Evolutionary conservation across 371 early-diverging fungal genomes (phyloP).

Genomic region (Mortierella sp.): DNA sequence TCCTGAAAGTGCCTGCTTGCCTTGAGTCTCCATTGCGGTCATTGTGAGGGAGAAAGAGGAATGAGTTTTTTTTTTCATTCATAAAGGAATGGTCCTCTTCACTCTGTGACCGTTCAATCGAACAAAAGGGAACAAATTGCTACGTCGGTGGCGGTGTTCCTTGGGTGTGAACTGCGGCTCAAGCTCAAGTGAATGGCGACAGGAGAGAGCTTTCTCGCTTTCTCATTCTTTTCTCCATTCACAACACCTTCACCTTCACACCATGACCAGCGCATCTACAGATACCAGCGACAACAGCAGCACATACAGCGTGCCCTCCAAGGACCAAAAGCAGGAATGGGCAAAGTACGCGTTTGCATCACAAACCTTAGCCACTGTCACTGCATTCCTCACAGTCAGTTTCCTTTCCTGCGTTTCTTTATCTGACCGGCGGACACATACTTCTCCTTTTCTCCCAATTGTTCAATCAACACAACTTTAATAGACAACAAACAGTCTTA

Average conservation of each 20-base stretch:
- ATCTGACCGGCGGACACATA: not conserved
- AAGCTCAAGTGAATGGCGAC: not conserved
- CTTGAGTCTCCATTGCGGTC: conserved; percentile 1
- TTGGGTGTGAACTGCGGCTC: not conserved
- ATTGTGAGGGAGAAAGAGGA: not conserved
- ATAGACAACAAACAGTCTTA: conserved; percentile 41
- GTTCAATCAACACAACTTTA: not conserved
- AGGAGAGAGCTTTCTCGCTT: not conserved
- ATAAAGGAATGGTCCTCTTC: too few relatives aligned
- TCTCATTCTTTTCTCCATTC: conserved; percentile 21
- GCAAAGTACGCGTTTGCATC: conserved; percentile 32
- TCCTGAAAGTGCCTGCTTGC: not conserved
- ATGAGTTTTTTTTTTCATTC: too few relatives aligned
- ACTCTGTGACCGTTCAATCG: conserved; percentile 7
- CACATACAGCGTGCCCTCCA: conserved; percentile 35
- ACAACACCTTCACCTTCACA: not conserved
- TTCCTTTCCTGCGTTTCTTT: not conserved
- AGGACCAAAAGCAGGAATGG: conserved; percentile 47
- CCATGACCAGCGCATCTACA: not conserved
- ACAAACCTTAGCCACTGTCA: not conserved
- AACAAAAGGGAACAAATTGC: not conserved
- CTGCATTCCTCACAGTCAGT: not conserved
- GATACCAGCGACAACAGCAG: not conserved
- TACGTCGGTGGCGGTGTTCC: not conserved
- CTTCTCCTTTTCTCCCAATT: not conserved